These are phyloP conservation scores for Globisporangium orthogonon DNA, from an alignment of 352 stramenopile species.

Conservation along the genomic window DNA sequence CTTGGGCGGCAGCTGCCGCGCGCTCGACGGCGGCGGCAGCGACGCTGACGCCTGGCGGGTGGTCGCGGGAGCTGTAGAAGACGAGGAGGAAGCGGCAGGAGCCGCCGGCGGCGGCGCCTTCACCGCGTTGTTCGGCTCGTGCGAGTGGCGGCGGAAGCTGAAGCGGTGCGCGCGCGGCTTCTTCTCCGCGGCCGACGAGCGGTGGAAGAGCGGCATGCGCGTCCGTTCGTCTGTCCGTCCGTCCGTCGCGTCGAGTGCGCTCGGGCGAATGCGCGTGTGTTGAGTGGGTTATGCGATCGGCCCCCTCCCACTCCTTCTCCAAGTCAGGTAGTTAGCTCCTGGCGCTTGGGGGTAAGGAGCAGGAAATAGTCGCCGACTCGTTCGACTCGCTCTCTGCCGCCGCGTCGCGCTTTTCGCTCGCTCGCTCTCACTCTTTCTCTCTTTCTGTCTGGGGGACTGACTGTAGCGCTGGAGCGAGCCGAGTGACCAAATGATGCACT, in stretches of 20 bases:
- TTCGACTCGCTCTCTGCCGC: slow-evolving; percentile 2
- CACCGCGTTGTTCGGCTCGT: slow-evolving; percentile 11
- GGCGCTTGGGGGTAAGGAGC: background rate
- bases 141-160: slow-evolving; percentile 61
- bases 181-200: slow-evolving; percentile 25
- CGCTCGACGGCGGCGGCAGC: background rate
- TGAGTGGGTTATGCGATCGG: too few species aligned
- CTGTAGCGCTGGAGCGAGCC: too few species aligned
- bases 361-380: background rate
- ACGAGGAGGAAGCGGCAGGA: background rate
- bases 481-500: background rate
- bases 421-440: background rate
- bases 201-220: slow-evolving; percentile 65
- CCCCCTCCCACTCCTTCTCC: background rate
- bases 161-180: slow-evolving; percentile 55
- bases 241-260: too few species aligned
- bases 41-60: background rate
- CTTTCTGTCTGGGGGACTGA: background rate
- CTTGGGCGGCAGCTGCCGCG: slow-evolving; percentile 1
- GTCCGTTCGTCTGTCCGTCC: background rate
- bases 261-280: background rate
- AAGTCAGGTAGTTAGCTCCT: background rate
- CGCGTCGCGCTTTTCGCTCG: slow-evolving; percentile 2
- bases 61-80: background rate
- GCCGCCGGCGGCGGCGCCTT: slow-evolving; percentile 6